A percentile compares a stretch with the other conserved stretches of the same genome.
phyloP scores from a whole-genome alignment of 176 grass and related monocot species.

The Alloteropsis semialata region DNA sequence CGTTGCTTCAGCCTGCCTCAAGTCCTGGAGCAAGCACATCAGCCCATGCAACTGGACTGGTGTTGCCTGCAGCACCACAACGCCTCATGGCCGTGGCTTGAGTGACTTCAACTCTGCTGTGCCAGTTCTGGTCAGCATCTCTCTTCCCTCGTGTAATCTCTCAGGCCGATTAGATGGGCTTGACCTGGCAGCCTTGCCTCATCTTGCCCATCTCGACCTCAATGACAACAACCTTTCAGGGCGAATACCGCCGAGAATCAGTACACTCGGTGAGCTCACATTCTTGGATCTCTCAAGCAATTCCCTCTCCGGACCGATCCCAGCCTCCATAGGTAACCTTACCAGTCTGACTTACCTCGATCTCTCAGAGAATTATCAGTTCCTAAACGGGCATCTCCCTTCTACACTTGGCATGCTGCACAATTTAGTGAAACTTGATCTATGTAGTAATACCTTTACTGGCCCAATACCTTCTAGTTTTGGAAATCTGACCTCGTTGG shows the following conservation, averaged over 20 bases:
- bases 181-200: background rate
- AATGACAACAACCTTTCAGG: accelerated
- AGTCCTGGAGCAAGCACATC: background rate
- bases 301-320: background rate
- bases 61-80: background rate
- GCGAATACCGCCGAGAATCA: background rate
- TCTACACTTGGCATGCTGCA: background rate
- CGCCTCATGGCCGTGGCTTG: background rate
- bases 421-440: background rate
- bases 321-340: background rate
- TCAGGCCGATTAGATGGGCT: no score
- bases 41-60: background rate
- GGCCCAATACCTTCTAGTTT: no score
- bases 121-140: background rate
- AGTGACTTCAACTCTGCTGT: no score
- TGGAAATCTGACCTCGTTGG: no score
- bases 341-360: background rate
- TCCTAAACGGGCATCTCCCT: background rate
- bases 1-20: background rate
- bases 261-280: background rate
- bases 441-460: no score
- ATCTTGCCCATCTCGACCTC: background rate
- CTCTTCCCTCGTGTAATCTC: accelerated
- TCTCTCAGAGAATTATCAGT: no score
- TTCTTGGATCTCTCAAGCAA: background rate